phyloP scores from a whole-genome alignment of 768 basidiomycete species.

The Cystobasidium onofrii region DNA sequence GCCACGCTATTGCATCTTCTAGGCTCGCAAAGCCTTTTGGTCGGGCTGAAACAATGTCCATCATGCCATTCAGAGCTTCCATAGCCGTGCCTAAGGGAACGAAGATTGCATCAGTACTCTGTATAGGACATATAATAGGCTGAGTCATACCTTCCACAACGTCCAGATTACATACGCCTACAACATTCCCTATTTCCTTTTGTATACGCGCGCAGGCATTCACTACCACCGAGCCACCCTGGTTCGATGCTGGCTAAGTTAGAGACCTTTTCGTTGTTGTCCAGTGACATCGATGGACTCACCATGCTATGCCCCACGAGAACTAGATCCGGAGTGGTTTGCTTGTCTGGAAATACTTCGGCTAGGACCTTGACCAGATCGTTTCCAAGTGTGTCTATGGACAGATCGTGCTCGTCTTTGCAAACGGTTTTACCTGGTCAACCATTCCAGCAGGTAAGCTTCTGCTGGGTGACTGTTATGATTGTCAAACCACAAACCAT shows the following conservation, averaged over 20 bases:
- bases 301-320: constrained; percentile 88
- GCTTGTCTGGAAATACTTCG: constrained; percentile 61
- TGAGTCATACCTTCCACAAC: constrained; percentile 67
- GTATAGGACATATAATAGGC: not conserved
- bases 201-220: constrained; percentile 62
- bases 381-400: constrained; percentile 60
- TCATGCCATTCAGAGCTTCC: constrained; percentile 89
- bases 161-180: constrained; percentile 72
- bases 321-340: constrained; percentile 64
- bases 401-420: constrained; percentile 53
- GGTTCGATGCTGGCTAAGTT: no score
- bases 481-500: constrained; percentile 57
- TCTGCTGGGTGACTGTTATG: no score
- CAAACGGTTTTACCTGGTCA: constrained; percentile 58
- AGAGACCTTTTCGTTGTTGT: not conserved
- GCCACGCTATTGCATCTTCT: constrained; percentile 88
- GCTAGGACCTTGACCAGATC: constrained; percentile 68
- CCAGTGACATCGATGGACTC: constrained; percentile 4
- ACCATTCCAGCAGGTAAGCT: no score
- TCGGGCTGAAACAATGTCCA: constrained; percentile 69
- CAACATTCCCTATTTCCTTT: constrained; percentile 60
- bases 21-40: constrained; percentile 75
- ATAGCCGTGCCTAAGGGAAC: constrained; percentile 66
- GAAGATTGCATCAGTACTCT: not conserved
- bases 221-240: constrained; percentile 77